Conservation (phyloP, 139 green algal genomes). For the Protoeuglena noctilucae region DNA sequence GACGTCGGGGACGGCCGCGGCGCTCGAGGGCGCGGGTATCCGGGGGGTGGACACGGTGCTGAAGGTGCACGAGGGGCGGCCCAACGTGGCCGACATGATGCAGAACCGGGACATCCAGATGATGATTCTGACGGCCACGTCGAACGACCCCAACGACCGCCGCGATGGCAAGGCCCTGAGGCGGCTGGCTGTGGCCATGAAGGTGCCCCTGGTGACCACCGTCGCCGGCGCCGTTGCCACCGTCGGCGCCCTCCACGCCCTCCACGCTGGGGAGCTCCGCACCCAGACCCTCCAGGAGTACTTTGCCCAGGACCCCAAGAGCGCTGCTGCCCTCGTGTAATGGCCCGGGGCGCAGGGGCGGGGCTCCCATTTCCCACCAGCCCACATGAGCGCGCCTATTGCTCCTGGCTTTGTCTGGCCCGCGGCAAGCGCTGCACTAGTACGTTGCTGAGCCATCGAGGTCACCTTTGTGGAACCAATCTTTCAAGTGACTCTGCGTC, state of each 20-base stretch:
- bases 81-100: constrained; percentile 58
- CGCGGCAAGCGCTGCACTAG: neutral
- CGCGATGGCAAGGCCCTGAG: constrained; percentile 84
- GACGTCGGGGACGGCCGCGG: constrained; percentile 62
- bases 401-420: neutral
- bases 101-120: constrained; percentile 76
- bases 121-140: constrained; percentile 81
- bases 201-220: constrained; percentile 86
- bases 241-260: constrained; percentile 53
- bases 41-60: constrained; percentile 47
- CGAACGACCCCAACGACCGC: constrained; percentile 74
- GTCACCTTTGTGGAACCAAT: neutral
- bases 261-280: constrained; percentile 52
- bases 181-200: constrained; percentile 61
- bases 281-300: constrained; percentile 76
- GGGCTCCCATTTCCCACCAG: neutral
- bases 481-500: neutral
- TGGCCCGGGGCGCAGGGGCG: neutral
- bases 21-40: constrained; percentile 36
- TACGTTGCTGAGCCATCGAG: neutral
- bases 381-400: neutral
- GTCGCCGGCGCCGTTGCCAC: constrained; percentile 75
- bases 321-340: neutral
- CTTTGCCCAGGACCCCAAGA: constrained; percentile 12
- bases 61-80: constrained; percentile 95